These are phyloP conservation scores for Millerozyma acaciae DNA, from an alignment of 805 yeast species.

Conservation along the genomic window DNA sequence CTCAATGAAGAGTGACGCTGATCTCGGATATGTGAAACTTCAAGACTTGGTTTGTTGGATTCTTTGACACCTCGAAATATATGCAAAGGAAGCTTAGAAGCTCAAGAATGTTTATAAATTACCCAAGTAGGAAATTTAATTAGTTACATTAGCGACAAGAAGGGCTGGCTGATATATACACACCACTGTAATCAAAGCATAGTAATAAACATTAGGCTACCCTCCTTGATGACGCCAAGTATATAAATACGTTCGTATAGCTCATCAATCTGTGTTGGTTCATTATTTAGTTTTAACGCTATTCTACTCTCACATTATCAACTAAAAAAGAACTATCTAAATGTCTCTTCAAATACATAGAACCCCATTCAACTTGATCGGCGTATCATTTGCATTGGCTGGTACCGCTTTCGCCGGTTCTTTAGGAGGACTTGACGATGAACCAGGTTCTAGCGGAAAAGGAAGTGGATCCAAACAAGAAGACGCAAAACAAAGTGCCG, in stretches of 20 bases:
- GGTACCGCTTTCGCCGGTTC: conserved; percentile 9
- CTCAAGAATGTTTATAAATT: conserved; percentile 8
- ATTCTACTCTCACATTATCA: no score
- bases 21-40: conserved; percentile 8
- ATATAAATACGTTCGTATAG: no score
- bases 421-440: conserved; percentile 14
- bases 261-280: no score
- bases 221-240: no score
- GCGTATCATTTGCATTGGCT: conserved; percentile 7
- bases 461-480: not conserved
- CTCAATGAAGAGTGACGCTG: conserved; percentile 6
- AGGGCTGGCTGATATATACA: no score
- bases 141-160: no score
- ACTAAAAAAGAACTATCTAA: no score
- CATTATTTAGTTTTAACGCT: no score
- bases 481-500: not conserved
- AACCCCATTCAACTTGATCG: conserved; percentile 5
- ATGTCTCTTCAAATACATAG: conserved; percentile 14
- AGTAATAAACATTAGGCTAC: no score
- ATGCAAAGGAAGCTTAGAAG: conserved; percentile 2
- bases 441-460: not conserved
- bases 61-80: not conserved
- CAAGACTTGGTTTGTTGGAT: conserved; percentile 9
- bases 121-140: conserved; percentile 13
- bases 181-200: no score